Evolutionary conservation across 805 yeast genomes (phyloP).

Genomic region (Ogataea parapolymorpha): DNA sequence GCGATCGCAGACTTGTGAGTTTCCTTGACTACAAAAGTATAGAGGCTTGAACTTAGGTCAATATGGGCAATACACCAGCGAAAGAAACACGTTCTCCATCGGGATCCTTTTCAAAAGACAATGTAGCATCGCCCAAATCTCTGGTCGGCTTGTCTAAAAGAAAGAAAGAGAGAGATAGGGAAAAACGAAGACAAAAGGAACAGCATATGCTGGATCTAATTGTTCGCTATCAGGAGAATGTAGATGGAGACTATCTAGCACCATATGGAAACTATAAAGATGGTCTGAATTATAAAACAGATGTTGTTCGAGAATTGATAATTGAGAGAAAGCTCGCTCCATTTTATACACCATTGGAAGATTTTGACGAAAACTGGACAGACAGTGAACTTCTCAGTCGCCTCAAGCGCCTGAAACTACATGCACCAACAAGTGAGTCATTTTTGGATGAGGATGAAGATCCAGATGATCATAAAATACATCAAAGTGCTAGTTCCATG

Average conservation of each 20-base stretch:
- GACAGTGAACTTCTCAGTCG: constrained; percentile 60
- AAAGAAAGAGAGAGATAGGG: constrained; percentile 46
- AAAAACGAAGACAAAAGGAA: constrained; percentile 51
- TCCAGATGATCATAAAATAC: constrained; percentile 55
- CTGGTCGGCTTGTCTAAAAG: constrained; percentile 21
- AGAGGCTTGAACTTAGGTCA: too few relatives aligned
- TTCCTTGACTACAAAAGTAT: not conserved
- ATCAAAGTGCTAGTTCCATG: constrained; percentile 43
- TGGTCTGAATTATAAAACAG: constrained; percentile 69
- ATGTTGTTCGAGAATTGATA: constrained; percentile 68
- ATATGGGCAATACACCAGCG: constrained; percentile 29
- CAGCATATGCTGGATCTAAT: constrained; percentile 54
- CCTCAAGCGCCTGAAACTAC: constrained; percentile 51
- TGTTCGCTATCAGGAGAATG: constrained; percentile 62
- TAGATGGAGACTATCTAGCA: constrained; percentile 92
- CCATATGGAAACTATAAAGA: constrained; percentile 87
- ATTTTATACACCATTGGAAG: constrained; percentile 85
- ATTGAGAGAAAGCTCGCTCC: constrained; percentile 77
- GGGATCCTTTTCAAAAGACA: constrained; percentile 19
- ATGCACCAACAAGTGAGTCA: constrained; percentile 46
- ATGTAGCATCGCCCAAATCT: constrained; percentile 15
- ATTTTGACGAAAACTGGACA: constrained; percentile 67
- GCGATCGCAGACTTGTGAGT: not conserved
- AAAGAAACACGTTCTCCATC: constrained; percentile 22
- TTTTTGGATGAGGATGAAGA: constrained; percentile 59